These are phyloP conservation scores for Daucus carota DNA, from an alignment of 129 eudicot species.

Conservation along the genomic window DH1_v3.0 NC_030381.2:48471501-48472000, in stretches of 20 bases:
- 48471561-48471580: background rate
- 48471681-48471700: background rate
- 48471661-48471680: background rate
- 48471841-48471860: no score
- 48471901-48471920: background rate
- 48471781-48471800: background rate
- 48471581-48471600: slow-evolving; percentile 4
- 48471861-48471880: no score
- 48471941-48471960: background rate
- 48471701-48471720: background rate
- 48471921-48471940: no score
- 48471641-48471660: background rate
- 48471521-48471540: background rate
- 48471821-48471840: no score
- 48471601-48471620: background rate
- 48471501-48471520: background rate
- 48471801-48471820: background rate
- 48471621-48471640: background rate
- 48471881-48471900: background rate
- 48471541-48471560: background rate
- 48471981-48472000: background rate
- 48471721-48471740: background rate
- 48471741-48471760: background rate
- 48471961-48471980: background rate
- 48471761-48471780: background rate